A percentile compares a stretch with the other conserved stretches of the same genome.
Evolutionary conservation across 2,329 filamentous ascomycete species (phyloP).

Genomic region (Lecanicillium sp.): DNA sequence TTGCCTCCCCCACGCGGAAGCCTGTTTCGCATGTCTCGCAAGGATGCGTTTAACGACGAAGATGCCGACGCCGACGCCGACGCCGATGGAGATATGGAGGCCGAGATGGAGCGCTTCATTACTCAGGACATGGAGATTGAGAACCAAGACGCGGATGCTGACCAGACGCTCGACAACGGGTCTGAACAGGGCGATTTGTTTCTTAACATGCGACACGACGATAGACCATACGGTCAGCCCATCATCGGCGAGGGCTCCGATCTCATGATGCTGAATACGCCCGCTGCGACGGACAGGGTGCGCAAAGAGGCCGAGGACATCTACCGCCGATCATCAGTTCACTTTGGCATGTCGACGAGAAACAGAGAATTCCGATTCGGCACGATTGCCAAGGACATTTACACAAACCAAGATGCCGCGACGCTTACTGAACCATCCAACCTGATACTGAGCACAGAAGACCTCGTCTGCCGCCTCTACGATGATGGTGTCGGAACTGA

Average conservation of each 20-base stretch:
- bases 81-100: conserved; percentile 26
- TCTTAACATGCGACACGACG: conserved; percentile 41
- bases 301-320: conserved; percentile 51
- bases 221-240: conserved; percentile 32
- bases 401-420: conserved; percentile 50
- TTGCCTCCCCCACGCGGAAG: conserved; percentile 27
- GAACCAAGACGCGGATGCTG: conserved; percentile 32
- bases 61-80: conserved; percentile 19
- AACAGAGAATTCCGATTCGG: conserved; percentile 59
- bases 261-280: conserved; percentile 49
- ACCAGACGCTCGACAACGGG: conserved; percentile 33
- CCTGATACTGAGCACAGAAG: conserved; percentile 70
- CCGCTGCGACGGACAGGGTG: conserved; percentile 48
- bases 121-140: conserved; percentile 27
- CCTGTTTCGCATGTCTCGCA: conserved; percentile 26
- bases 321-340: conserved; percentile 46
- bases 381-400: conserved; percentile 65
- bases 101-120: conserved; percentile 32
- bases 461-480: conserved; percentile 60
- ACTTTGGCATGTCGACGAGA: conserved; percentile 34
- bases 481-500: conserved; percentile 52
- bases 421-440: conserved; percentile 62
- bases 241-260: conserved; percentile 43
- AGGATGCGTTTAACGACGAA: conserved; percentile 7
- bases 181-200: conserved; percentile 43